These are phyloP conservation scores for Termitomyces sp. DNA, from an alignment of 768 basidiomycete genomes.

Conservation along the genomic window DNA sequence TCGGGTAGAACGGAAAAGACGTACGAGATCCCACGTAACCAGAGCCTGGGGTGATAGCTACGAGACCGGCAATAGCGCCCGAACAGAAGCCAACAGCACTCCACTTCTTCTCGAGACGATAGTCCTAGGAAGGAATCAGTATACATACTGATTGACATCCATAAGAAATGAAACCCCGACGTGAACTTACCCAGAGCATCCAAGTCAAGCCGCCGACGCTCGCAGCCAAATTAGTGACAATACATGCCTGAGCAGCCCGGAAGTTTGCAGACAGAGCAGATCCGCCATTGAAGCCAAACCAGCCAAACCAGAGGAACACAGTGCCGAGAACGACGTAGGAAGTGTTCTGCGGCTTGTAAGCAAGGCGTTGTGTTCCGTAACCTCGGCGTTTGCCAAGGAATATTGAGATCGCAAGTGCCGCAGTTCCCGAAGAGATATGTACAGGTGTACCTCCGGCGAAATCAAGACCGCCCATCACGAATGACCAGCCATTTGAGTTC, in stretches of 20 bases:
- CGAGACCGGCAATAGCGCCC: conserved; percentile 86
- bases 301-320: conserved; percentile 89
- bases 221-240: conserved; percentile 91
- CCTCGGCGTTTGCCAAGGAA: conserved; percentile 90
- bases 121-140: conserved; percentile 48
- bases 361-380: conserved; percentile 85
- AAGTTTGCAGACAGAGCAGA: conserved; percentile 86
- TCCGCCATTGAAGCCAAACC: conserved; percentile 96
- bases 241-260: conserved; percentile 82
- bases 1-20: conserved; percentile 17
- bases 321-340: conserved; percentile 94
- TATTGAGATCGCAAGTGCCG: conserved; percentile 85
- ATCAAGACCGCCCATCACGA: conserved; percentile 75
- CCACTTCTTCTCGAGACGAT: conserved; percentile 91
- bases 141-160: not conserved
- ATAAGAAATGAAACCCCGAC: too few relatives aligned
- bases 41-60: conserved; percentile 84
- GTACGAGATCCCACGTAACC: conserved; percentile 75
- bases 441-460: conserved; percentile 97
- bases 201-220: conserved; percentile 84
- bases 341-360: conserved; percentile 93
- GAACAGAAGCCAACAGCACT: conserved; percentile 93
- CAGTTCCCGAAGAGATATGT: conserved; percentile 91
- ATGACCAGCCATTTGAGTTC: conserved; percentile 78
- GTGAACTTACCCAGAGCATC: conserved; percentile 73